phyloP scores from a whole-genome alignment of 306 rosid genomes.

The Cucumis melo region DNA sequence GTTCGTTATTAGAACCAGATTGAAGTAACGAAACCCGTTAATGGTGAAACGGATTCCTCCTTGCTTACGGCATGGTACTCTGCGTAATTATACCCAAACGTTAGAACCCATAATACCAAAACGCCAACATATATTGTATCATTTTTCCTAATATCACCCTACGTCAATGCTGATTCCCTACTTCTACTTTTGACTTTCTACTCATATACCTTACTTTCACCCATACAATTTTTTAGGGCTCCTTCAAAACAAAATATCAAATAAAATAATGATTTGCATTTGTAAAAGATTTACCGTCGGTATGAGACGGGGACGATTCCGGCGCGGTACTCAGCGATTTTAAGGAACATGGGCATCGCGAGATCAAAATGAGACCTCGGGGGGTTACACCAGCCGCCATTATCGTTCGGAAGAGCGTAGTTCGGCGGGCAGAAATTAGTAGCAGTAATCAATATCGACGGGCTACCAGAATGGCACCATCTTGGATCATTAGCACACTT shows the following conservation, averaged over 20 bases:
- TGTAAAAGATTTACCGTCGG: conserved; percentile 38
- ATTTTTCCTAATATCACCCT: too few relatives aligned
- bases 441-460: conserved; percentile 72
- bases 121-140: too few relatives aligned
- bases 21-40: conserved; percentile 85
- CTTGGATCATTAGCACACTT: conserved; percentile 62
- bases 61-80: conserved; percentile 85
- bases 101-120: not conserved
- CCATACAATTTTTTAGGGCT: too few relatives aligned
- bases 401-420: conserved; percentile 78
- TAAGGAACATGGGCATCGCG: conserved; percentile 99
- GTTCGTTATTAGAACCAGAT: conserved; percentile 71
- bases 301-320: conserved; percentile 91
- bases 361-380: conserved; percentile 94
- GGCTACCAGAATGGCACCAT: conserved; percentile 93
- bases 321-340: conserved; percentile 91
- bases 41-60: conserved; percentile 81
- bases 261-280: not conserved
- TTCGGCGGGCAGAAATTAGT: conserved; percentile 97
- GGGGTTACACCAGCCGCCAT: conserved; percentile 99
- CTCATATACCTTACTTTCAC: too few relatives aligned
- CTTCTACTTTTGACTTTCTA: too few relatives aligned
- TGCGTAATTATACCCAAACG: conserved; percentile 17
- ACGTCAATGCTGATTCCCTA: too few relatives aligned
- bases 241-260: too few relatives aligned